Evolutionary conservation across 2,329 filamentous ascomycete genomes (phyloP).

Genomic region (Trichoderma harzianum): DNA sequence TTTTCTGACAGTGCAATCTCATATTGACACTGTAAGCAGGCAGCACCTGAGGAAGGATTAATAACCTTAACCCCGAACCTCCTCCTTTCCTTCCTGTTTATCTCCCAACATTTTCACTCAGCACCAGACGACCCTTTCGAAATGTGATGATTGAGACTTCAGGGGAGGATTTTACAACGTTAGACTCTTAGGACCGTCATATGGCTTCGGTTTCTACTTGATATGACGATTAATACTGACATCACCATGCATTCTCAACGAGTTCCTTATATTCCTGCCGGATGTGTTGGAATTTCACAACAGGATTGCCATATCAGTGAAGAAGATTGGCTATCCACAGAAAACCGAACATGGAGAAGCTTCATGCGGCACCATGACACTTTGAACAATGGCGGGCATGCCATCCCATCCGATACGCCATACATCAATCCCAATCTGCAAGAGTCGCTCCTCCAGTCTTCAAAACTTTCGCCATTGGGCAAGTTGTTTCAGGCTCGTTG

Average conservation of each 20-base stretch:
- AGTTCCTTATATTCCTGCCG: conserved; percentile 39
- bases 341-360: neutral
- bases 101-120: neutral
- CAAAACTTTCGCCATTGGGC: neutral
- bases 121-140: neutral
- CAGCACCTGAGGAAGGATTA: conserved; percentile 1
- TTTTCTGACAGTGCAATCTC: neutral
- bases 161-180: too few relatives aligned
- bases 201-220: neutral
- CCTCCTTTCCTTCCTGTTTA: neutral
- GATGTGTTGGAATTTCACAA: conserved; percentile 35
- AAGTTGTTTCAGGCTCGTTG: conserved; percentile 38
- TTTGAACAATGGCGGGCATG: conserved; percentile 22
- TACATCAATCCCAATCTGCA: conserved; percentile 23
- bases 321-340: conserved; percentile 20
- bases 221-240: neutral
- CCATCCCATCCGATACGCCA: conserved; percentile 19
- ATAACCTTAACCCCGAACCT: neutral
- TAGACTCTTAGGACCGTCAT: neutral
- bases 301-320: conserved; percentile 20
- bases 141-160: neutral
- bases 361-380: neutral
- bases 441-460: conserved; percentile 27
- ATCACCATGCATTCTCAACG: conserved; percentile 21
- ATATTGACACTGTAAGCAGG: neutral